phyloP scores from a whole-genome alignment of 73 alveolate species.

The Paramecium pentaurelia region DNA sequence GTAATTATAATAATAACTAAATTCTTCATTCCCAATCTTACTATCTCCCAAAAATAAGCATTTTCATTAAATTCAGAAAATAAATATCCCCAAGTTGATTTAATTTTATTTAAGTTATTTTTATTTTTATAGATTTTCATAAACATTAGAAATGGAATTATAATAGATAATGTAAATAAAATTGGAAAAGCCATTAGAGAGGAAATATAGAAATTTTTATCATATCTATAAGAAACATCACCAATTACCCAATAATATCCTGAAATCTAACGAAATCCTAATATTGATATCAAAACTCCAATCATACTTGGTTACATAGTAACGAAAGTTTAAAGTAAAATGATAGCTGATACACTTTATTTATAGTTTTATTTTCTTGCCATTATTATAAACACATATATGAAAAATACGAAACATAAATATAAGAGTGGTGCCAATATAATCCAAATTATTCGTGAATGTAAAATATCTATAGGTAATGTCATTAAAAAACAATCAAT shows the following conservation, averaged over 20 bases:
- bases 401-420: background rate
- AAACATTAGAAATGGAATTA: background rate
- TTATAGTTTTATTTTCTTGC: background rate
- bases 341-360: background rate
- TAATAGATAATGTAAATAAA: background rate
- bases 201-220: background rate
- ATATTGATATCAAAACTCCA: background rate
- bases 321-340: background rate
- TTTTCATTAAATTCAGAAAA: background rate
- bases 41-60: constrained; percentile 16
- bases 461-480: background rate
- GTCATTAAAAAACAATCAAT: background rate
- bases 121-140: background rate
- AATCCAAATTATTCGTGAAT: background rate
- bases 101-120: background rate
- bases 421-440: background rate
- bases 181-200: background rate
- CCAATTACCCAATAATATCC: background rate
- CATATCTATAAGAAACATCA: background rate
- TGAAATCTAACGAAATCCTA: background rate
- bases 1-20: background rate
- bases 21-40: background rate
- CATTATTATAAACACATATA: background rate
- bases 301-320: background rate
- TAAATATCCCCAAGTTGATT: background rate